Evolutionary conservation across 1,139 yeast species (phyloP).

Genomic region (Dujonia santamariae): DNA sequence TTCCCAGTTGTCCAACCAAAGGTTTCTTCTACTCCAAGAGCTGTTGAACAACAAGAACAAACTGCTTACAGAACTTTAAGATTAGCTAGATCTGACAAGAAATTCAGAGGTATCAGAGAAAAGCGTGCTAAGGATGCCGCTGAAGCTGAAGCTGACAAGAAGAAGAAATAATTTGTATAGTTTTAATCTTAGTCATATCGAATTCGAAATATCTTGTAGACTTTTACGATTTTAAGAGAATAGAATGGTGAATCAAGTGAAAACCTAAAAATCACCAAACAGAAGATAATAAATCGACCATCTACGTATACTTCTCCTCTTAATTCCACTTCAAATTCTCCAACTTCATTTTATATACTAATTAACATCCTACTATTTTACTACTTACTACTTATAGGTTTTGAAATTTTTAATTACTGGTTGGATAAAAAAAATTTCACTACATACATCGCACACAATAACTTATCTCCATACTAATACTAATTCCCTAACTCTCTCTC

Average conservation of each 20-base stretch:
- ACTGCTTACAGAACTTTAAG: slow-evolving; percentile 96
- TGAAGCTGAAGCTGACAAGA: slow-evolving; percentile 98
- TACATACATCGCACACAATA: no score
- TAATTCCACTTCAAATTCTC: slow-evolving; percentile 1
- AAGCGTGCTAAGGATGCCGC: slow-evolving; percentile 97
- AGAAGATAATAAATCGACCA: no score
- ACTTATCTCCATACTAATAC: no score
- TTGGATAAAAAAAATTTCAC: no score
- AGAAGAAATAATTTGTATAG: slow-evolving; percentile 63
- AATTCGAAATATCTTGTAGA: not conserved
- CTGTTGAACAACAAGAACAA: slow-evolving; percentile 81
- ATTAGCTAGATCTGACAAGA: slow-evolving; percentile 91
- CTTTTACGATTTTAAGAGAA: no score
- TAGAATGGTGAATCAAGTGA: no score
- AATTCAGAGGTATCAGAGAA: slow-evolving; percentile 91
- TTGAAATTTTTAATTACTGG: no score
- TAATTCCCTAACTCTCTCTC: no score
- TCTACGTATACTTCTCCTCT: no score
- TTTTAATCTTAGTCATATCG: slow-evolving; percentile 9
- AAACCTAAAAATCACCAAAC: no score
- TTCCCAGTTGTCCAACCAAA: slow-evolving; percentile 90
- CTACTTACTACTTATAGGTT: no score
- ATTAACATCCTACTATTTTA: no score
- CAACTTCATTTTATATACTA: slow-evolving; percentile 1
- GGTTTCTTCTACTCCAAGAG: slow-evolving; percentile 79